Conservation (phyloP, 805 yeast genomes). For the Starmerella vaccinii region DNA sequence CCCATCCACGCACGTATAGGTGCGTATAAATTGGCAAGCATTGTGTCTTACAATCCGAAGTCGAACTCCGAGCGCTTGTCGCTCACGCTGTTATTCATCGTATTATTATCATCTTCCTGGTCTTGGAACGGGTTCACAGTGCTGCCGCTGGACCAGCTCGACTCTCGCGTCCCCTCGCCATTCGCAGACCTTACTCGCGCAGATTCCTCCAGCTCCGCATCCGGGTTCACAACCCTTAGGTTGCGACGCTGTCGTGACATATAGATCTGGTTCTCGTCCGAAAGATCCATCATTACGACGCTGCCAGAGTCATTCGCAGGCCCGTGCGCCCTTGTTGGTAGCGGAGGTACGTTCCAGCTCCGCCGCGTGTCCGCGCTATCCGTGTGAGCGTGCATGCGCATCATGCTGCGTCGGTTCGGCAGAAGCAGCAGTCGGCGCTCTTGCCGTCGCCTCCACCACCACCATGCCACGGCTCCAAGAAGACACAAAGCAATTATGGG, state of each 20-base stretch:
- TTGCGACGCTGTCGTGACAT: slow-evolving; percentile 19
- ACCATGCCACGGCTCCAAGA: slow-evolving; percentile 29
- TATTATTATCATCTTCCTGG: neutral
- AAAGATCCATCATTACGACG: slow-evolving; percentile 11
- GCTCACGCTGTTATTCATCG: too few relatives aligned
- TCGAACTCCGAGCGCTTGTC: slow-evolving; percentile 10
- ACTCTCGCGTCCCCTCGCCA: slow-evolving; percentile 5
- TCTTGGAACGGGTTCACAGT: slow-evolving; percentile 9
- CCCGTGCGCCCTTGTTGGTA: slow-evolving; percentile 4
- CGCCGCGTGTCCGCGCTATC: neutral
- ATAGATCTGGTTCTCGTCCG: slow-evolving; percentile 15
- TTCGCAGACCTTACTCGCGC: neutral
- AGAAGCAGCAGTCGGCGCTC: slow-evolving; percentile 21
- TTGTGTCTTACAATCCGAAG: slow-evolving; percentile 1
- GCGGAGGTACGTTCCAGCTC: slow-evolving; percentile 13
- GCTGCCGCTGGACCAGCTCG: slow-evolving; percentile 16
- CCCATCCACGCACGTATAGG: too few relatives aligned
- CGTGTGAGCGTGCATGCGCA: slow-evolving; percentile 11
- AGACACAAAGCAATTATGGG: slow-evolving; percentile 36
- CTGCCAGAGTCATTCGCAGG: slow-evolving; percentile 9
- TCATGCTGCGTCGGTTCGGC: slow-evolving; percentile 17
- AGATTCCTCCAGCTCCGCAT: slow-evolving; percentile 5
- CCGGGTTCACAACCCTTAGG: slow-evolving; percentile 24
- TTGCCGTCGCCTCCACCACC: slow-evolving; percentile 26
- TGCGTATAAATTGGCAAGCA: neutral